phyloP scores from a whole-genome alignment of 805 yeast genomes.

The Saturnispora bothae region DNA sequence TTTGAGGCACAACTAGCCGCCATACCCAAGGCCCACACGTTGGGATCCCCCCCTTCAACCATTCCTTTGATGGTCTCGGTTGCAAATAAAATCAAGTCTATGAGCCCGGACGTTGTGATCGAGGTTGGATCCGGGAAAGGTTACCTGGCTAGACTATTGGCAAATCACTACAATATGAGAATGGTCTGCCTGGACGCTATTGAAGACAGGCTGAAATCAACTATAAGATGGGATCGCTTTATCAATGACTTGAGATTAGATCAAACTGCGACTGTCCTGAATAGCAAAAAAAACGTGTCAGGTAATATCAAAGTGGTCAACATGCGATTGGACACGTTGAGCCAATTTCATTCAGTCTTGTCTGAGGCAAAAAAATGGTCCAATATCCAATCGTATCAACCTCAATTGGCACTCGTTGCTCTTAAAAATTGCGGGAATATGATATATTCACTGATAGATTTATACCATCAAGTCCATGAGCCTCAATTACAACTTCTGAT shows the following conservation, averaged over 20 bases:
- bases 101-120: constrained; percentile 7
- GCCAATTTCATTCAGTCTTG: constrained; percentile 9
- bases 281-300: not conserved
- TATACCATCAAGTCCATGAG: not conserved
- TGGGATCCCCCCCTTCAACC: constrained; percentile 5
- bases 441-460: constrained; percentile 13
- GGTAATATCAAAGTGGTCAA: constrained; percentile 13
- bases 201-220: constrained; percentile 15
- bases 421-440: constrained; percentile 23
- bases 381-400: not conserved
- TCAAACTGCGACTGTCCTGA: not conserved
- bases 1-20: not conserved
- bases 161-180: constrained; percentile 11
- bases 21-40: constrained; percentile 6
- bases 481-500: not conserved
- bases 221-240: constrained; percentile 15
- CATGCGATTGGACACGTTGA: constrained; percentile 1
- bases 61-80: not conserved
- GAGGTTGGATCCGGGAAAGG: constrained; percentile 28
- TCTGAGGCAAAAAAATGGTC: constrained; percentile 5
- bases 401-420: constrained; percentile 12
- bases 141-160: constrained; percentile 19
- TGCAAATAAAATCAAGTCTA: not conserved
- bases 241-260: constrained; percentile 11
- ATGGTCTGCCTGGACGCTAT: constrained; percentile 20